A percentile compares a stretch with the other conserved stretches of the same genome.
Evolutionary conservation across 305 asterid genomes (phyloP).

Genomic region (Euphrasia arctica): DNA sequence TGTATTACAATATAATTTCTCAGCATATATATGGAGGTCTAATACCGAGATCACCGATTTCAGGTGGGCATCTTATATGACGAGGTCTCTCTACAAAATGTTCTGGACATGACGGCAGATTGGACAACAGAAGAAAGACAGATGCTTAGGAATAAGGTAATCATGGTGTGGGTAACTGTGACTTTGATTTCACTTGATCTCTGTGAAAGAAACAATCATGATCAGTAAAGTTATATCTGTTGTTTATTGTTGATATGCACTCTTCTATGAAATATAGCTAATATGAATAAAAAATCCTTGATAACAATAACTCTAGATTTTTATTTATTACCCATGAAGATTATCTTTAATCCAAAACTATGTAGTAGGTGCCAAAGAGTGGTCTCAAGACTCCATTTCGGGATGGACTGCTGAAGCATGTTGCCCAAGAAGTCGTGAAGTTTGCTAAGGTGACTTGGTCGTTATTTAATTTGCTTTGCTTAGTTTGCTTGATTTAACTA

Average conservation of each 20-base stretch:
- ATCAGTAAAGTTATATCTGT: conserved; percentile 1
- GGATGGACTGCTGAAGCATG: conserved; percentile 93
- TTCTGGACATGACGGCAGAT: conserved; percentile 79
- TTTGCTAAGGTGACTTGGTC: conserved; percentile 65
- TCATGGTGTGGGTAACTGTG: neutral
- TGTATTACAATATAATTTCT: conserved; percentile 3
- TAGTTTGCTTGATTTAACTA: neutral
- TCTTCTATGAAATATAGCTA: neutral
- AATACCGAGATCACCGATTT: conserved; percentile 23
- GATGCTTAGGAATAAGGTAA: conserved; percentile 92
- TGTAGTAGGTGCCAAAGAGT: conserved; percentile 66
- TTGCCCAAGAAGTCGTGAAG: conserved; percentile 83
- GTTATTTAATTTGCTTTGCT: conserved; percentile 13
- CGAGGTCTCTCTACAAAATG: conserved; percentile 70
- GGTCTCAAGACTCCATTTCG: conserved; percentile 96
- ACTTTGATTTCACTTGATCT: neutral
- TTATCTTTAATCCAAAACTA: conserved; percentile 24
- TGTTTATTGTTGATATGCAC: neutral
- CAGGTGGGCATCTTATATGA: conserved; percentile 95
- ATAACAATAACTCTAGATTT: conserved; percentile 4
- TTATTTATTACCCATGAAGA: conserved; percentile 18
- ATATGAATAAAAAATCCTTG: neutral
- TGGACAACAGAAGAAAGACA: conserved; percentile 84
- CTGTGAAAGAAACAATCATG: conserved; percentile 10
- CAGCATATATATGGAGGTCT: neutral